A percentile compares a stretch with the other conserved stretches of the same genome.
These are phyloP conservation scores for Trypanosoma cruzi DNA, from an alignment of 208 protist genomes.

Conservation along the genomic window DNA sequence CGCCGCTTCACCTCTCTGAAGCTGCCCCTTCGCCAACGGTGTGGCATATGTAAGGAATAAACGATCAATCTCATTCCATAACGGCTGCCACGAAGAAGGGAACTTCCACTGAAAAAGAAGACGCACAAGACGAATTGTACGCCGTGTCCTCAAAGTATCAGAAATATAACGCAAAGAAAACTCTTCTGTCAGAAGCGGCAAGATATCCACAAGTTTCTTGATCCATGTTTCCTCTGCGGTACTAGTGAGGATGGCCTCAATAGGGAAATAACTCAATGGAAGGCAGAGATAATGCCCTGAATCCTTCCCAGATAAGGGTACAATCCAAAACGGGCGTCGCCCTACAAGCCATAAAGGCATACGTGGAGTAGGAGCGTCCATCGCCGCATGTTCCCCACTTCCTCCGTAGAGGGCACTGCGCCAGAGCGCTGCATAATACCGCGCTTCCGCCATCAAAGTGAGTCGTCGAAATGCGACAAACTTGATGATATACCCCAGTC, in stretches of 20 bases:
- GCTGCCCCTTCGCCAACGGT: slow-evolving; percentile 20
- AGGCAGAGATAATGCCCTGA: slow-evolving; percentile 36
- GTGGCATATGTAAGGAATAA: slow-evolving; percentile 22
- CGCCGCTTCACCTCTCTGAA: slow-evolving; percentile 11
- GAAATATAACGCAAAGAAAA: slow-evolving; percentile 7
- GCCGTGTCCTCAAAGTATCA: slow-evolving; percentile 1
- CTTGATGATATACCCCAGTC: slow-evolving; percentile 32
- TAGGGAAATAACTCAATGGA: slow-evolving; percentile 70
- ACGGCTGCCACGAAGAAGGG: slow-evolving; percentile 3
- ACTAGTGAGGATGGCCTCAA: slow-evolving; percentile 57
- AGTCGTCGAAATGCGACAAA: slow-evolving; percentile 31
- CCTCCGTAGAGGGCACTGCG: slow-evolving; percentile 8
- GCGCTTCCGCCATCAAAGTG: slow-evolving; percentile 22
- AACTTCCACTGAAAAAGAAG: slow-evolving; percentile 2
- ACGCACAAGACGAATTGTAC: neutral
- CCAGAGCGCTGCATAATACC: slow-evolving; percentile 28
- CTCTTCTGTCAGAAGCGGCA: slow-evolving; percentile 12
- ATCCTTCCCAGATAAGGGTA: slow-evolving; percentile 10
- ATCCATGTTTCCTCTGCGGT: slow-evolving; percentile 49
- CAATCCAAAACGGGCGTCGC: slow-evolving; percentile 30
- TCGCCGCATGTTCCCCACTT: no score
- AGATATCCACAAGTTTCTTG: slow-evolving; percentile 26
- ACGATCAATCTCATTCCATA: slow-evolving; percentile 30
- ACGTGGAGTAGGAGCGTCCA: neutral
- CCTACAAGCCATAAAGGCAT: slow-evolving; percentile 27